Base-by-base conservation (phyloP, 2,329 filamentous ascomycete genomes). In the Hortaea sp. region DNA sequence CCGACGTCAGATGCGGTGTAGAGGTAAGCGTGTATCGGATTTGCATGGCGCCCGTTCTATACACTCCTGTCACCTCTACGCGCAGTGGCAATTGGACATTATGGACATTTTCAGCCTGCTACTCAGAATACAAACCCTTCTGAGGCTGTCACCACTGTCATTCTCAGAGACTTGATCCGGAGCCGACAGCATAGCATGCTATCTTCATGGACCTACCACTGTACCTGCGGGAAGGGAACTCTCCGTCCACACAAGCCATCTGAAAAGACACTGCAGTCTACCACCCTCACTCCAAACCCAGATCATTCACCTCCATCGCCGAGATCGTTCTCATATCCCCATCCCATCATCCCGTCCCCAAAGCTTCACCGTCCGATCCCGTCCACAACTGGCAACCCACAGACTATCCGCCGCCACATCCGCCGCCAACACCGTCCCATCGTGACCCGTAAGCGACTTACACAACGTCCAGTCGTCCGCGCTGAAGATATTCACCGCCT, bases 361-460 rank as follows among this genome's bases (percentile, higher is more conserved):
- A 2, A 98, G 73, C 72, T 98, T 98, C 43, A 97, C 86, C 1
- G 90, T 97, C 45, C 89, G 78, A 66, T 98, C 92, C 62, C 95
- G 87, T 3, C 92, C 89, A 55, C 88, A 88, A 63, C 88, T 95
- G 27, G 90, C 85, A 65, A 98, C 94, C 87, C 88, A 98, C 61
- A 76, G 84, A 6, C 82, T 85, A 66, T 97, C 87, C 52, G 76
- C 75, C 60, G 85, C 94, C 44, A 95, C 80, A 69, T 98, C 92
- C 9, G 88, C 84, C 56, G 88, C 94, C 44, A 94, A 79, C 7
- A 98, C 89, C 37, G 94, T 92, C 2, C 88, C 89, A 1, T 88
- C 88, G 66, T 98, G 92, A 0, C 89, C 92, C 57, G 83, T 87
- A 48, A 98, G 70, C 11, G 82, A 87, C 67, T 94, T 94, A 50